phyloP scores from a whole-genome alignment of 1,284 basidiomycete species.

The Neonothopanus nambi region DNA sequence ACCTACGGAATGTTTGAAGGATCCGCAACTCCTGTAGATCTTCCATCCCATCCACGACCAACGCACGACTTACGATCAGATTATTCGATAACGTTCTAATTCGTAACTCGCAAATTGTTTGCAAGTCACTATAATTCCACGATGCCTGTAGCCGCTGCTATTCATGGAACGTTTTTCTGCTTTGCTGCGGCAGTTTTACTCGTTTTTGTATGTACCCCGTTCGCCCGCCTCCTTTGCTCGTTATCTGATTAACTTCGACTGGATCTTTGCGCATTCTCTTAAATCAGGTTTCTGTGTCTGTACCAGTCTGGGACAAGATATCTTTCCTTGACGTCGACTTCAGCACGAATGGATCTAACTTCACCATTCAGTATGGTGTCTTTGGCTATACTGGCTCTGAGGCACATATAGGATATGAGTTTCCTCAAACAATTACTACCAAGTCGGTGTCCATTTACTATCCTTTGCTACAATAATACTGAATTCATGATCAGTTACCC shows the following conservation, averaged over 20 bases:
- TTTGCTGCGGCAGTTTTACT: constrained; percentile 67
- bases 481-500: not conserved
- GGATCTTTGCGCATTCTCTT: no score
- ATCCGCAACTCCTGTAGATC: no score
- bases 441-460: not conserved
- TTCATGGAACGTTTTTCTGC: constrained; percentile 46
- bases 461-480: not conserved
- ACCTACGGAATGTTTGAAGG: no score
- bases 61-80: no score
- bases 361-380: not conserved
- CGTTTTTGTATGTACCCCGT: constrained; percentile 51
- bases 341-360: no score
- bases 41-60: no score
- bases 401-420: not conserved
- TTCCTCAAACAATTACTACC: not conserved
- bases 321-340: not conserved
- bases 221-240: not conserved
- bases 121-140: no score
- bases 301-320: not conserved
- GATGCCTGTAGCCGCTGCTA: constrained; percentile 37
- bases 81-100: not conserved
- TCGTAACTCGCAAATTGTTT: no score
- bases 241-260: not conserved
- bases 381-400: not conserved
- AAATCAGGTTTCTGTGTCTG: not conserved